Evolutionary conservation across 2,329 filamentous ascomycete species (phyloP).

Genomic region (Aureobasidium lini): DNA sequence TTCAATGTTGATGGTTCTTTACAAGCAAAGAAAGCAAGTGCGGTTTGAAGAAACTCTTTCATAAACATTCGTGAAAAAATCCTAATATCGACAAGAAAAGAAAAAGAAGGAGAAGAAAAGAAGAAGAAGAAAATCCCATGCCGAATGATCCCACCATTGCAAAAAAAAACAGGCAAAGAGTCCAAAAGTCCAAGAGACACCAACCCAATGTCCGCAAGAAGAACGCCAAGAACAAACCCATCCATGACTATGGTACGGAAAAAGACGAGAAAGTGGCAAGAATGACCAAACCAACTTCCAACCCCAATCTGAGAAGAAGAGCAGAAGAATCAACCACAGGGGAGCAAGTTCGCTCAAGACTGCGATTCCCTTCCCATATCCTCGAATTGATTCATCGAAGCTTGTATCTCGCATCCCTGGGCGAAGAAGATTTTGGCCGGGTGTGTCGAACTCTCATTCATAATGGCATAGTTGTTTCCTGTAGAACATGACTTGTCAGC

Average conservation of each 20-base stretch:
- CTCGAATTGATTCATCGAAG: neutral
- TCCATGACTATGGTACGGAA: neutral
- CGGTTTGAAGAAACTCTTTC: too few species aligned
- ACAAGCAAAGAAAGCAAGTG: too few species aligned
- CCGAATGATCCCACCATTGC: neutral
- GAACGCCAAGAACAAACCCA: neutral
- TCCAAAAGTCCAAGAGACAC: neutral
- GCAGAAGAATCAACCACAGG: neutral
- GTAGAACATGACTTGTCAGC: neutral
- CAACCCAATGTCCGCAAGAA: neutral
- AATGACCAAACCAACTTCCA: neutral
- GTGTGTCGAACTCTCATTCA: constrained; percentile 62
- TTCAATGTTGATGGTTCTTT: too few species aligned
- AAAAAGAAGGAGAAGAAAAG: neutral
- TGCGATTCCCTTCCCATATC: constrained; percentile 15
- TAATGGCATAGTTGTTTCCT: constrained; percentile 93
- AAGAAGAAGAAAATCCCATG: neutral
- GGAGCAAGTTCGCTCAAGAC: neutral
- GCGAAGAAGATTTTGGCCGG: constrained; percentile 81
- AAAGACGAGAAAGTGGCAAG: neutral
- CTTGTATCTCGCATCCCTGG: constrained; percentile 62
- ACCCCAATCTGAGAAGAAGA: neutral
- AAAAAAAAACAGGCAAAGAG: neutral
- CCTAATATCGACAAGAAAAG: too few species aligned
- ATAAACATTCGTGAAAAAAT: too few species aligned